Conservation (phyloP, 1,284 basidiomycete genomes). For the Mycosarcoma mackinlayi region DNA sequence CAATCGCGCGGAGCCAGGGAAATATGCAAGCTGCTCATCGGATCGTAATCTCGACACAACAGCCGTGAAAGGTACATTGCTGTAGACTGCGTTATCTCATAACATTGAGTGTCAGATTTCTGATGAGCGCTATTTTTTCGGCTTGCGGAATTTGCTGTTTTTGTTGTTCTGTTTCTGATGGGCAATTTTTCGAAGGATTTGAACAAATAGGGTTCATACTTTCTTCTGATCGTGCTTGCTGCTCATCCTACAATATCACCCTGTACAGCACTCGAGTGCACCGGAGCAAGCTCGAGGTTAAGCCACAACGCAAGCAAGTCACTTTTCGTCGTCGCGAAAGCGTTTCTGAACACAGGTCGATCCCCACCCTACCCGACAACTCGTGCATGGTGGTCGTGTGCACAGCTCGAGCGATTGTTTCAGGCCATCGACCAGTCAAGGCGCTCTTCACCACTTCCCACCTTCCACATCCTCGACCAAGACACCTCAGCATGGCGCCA, state of each 20-base stretch:
- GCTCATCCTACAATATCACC: no score
- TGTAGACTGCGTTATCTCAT: no score
- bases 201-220: background rate
- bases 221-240: no score
- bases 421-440: background rate
- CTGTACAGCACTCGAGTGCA: no score
- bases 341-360: background rate
- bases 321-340: no score
- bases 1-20: background rate
- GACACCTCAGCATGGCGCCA: constrained; percentile 57
- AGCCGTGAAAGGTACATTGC: background rate
- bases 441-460: constrained; percentile 9
- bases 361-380: background rate
- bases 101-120: constrained; percentile 1
- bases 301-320: background rate
- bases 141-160: no score
- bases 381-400: constrained; percentile 26
- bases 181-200: no score
- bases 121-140: background rate
- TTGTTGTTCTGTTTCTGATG: no score
- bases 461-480: background rate
- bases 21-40: background rate
- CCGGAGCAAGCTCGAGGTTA: no score
- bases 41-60: background rate
- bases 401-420: constrained; percentile 20